A percentile compares a stretch with the other conserved stretches of the same genome.
Conservation (phyloP, 2,329 filamentous ascomycete species). For the Xylaria sp. region DNA sequence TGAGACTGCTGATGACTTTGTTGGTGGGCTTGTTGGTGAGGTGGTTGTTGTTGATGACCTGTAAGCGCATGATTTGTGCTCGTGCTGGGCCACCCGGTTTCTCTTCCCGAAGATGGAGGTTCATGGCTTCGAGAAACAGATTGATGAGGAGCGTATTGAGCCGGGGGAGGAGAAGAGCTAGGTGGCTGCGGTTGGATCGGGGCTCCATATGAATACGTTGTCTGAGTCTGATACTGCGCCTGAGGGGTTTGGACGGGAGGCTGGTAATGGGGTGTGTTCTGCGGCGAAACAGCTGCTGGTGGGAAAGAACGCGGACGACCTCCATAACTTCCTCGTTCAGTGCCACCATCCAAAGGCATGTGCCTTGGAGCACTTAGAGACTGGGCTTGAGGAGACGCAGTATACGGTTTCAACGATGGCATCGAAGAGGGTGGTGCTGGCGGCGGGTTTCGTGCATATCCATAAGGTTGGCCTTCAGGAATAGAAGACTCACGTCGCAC, state of each 20-base stretch:
- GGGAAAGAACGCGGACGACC: slow-evolving; percentile 33
- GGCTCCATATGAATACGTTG: slow-evolving; percentile 40
- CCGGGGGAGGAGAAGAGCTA: slow-evolving; percentile 46
- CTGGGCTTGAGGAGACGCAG: slow-evolving; percentile 47
- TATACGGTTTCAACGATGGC: slow-evolving; percentile 51
- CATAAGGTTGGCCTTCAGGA: slow-evolving; percentile 40
- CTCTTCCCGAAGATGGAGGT: slow-evolving; percentile 32
- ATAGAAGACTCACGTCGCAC: slow-evolving; percentile 42
- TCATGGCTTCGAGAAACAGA: slow-evolving; percentile 42
- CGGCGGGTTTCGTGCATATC: slow-evolving; percentile 41
- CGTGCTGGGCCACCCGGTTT: slow-evolving; percentile 34
- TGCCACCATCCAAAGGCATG: slow-evolving; percentile 39
- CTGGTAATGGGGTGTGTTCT: slow-evolving; percentile 43
- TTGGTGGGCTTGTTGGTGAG: slow-evolving; percentile 29
- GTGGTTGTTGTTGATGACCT: slow-evolving; percentile 32
- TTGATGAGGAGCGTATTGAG: slow-evolving; percentile 50
- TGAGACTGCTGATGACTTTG: slow-evolving; percentile 19
- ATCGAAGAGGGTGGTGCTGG: slow-evolving; percentile 41
- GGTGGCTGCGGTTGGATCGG: slow-evolving; percentile 39
- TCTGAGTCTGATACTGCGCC: slow-evolving; percentile 41
- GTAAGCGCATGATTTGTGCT: slow-evolving; percentile 30
- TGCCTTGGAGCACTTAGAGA: slow-evolving; percentile 43
- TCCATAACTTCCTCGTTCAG: slow-evolving; percentile 44
- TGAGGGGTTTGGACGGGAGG: slow-evolving; percentile 36
- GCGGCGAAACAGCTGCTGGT: slow-evolving; percentile 41